Evolutionary conservation across 192 early-diverging fungal species (phyloP).

Genomic region (Jimgerdemannia flammicorona): DNA sequence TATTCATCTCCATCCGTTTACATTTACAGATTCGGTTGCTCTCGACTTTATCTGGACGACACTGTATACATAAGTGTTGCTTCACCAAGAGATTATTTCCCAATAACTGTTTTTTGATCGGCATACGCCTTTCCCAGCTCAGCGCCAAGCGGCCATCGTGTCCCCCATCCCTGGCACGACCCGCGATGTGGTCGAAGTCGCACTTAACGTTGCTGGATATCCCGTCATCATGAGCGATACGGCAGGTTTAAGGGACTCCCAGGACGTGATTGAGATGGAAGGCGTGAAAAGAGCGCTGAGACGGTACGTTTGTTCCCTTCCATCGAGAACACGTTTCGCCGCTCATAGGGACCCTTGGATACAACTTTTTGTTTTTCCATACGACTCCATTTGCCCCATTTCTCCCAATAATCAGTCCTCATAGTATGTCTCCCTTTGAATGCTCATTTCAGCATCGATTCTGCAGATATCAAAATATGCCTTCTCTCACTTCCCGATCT

Average conservation of each 20-base stretch:
- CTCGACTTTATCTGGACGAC: no score
- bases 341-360: not conserved
- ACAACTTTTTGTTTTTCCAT: not conserved
- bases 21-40: no score
- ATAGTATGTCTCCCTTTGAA: not conserved
- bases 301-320: slow-evolving; percentile 18
- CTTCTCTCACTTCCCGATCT: slow-evolving; percentile 44
- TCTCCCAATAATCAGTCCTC: not conserved
- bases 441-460: slow-evolving; percentile 20
- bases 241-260: slow-evolving; percentile 57
- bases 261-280: slow-evolving; percentile 63
- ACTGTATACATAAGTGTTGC: no score
- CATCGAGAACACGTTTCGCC: no score
- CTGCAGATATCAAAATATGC: slow-evolving; percentile 66
- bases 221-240: slow-evolving; percentile 74
- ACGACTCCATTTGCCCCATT: not conserved
- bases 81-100: no score
- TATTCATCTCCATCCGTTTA: not conserved
- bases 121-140: slow-evolving; percentile 36
- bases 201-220: slow-evolving; percentile 69
- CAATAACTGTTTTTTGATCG: no score
- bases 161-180: slow-evolving; percentile 74
- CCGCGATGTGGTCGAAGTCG: slow-evolving; percentile 70
- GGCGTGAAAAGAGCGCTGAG: slow-evolving; percentile 61
- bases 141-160: slow-evolving; percentile 71